These are phyloP conservation scores for Scedosporium apiospermum DNA, from an alignment of 2,329 filamentous ascomycete species.

Conservation along the genomic window DNA sequence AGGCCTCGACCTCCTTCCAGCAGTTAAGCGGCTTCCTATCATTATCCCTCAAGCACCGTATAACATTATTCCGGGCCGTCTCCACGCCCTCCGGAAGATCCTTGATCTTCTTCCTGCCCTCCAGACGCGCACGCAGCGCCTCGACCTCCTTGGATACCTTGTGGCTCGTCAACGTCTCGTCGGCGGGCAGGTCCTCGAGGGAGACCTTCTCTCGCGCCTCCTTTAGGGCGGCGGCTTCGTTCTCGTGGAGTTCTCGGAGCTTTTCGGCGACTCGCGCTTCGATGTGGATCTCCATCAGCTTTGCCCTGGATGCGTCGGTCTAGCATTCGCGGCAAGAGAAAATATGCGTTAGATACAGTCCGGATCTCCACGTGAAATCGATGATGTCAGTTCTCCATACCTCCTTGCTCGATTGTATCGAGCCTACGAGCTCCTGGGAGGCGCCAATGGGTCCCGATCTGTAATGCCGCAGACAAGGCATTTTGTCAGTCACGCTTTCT, in stretches of 20 bases:
- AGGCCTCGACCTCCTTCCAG: conserved; percentile 85
- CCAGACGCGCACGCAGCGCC: conserved; percentile 47
- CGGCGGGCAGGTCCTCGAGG: conserved; percentile 42
- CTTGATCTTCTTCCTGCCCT: conserved; percentile 54
- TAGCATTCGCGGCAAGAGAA: conserved; percentile 26
- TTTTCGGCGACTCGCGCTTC: conserved; percentile 80
- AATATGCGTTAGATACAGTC: not conserved
- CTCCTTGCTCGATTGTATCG: conserved; percentile 76
- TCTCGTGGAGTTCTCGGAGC: conserved; percentile 67
- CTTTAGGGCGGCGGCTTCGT: conserved; percentile 60
- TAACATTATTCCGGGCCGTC: conserved; percentile 64
- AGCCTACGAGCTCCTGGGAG: conserved; percentile 74
- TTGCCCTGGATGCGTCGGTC: conserved; percentile 82
- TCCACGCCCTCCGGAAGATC: conserved; percentile 63
- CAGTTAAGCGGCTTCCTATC: conserved; percentile 87
- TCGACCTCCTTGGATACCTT: conserved; percentile 51
- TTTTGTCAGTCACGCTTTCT: not conserved
- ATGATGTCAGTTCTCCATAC: conserved; percentile 36
- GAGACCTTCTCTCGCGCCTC: conserved; percentile 58
- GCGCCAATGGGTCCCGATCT: conserved; percentile 39
- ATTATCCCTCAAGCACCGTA: conserved; percentile 72
- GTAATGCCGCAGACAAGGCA: not conserved
- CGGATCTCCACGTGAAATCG: not conserved
- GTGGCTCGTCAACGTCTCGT: conserved; percentile 27
- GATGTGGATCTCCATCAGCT: conserved; percentile 76